These are phyloP conservation scores for Colletotrichum melonis DNA, from an alignment of 2,329 filamentous ascomycete genomes.

Conservation along the genomic window DNA sequence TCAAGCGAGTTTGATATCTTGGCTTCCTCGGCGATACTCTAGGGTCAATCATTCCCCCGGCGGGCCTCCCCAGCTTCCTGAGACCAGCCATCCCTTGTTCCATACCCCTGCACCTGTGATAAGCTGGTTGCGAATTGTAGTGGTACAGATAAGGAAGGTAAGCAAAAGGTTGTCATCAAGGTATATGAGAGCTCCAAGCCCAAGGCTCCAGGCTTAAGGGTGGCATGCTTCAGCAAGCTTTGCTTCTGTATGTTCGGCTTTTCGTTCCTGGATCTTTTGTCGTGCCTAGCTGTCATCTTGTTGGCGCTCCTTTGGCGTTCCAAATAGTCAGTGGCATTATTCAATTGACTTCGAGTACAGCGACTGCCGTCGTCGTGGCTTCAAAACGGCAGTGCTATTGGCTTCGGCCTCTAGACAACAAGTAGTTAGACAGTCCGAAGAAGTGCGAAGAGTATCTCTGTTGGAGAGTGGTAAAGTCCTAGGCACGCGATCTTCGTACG, in stretches of 20 bases:
- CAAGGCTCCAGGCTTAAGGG: not conserved
- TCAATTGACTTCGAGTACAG: not conserved
- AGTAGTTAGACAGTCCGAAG: conserved; percentile 13
- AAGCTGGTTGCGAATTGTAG: not conserved
- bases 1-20: conserved; percentile 21
- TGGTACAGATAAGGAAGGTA: conserved; percentile 7
- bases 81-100: conserved; percentile 13
- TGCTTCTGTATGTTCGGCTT: not conserved
- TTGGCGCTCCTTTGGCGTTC: not conserved
- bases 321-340: not conserved
- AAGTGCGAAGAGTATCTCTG: not conserved
- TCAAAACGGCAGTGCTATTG: not conserved
- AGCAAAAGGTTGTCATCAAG: not conserved
- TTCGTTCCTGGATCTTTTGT: not conserved
- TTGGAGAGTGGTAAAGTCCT: not conserved
- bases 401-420: conserved; percentile 3
- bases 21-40: conserved; percentile 25
- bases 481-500: conserved; percentile 9
- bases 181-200: not conserved
- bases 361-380: not conserved
- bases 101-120: conserved; percentile 12
- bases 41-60: not conserved
- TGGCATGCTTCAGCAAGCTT: not conserved
- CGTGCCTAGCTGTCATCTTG: too few species aligned
- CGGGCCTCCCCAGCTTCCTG: not conserved